phyloP scores from a whole-genome alignment of 2,329 filamentous ascomycete genomes.

The Fusarium longipes region DNA sequence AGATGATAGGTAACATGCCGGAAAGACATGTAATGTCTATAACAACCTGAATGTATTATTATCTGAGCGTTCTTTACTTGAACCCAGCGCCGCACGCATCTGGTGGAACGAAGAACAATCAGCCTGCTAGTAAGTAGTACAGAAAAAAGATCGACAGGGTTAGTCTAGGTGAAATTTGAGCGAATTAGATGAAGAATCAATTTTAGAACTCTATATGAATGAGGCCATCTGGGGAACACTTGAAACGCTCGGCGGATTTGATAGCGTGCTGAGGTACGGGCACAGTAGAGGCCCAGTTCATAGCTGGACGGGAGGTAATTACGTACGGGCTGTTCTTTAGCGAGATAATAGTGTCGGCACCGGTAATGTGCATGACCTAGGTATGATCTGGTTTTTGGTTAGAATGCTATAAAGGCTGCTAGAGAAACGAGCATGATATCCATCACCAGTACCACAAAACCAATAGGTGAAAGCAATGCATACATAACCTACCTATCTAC shows the following conservation, averaged over 20 bases:
- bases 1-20: slow-evolving; percentile 23
- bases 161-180: not conserved
- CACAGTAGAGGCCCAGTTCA: no score
- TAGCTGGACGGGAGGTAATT: no score
- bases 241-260: slow-evolving; percentile 42
- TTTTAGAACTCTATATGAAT: not conserved
- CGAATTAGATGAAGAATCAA: slow-evolving; percentile 13
- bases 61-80: not conserved
- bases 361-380: slow-evolving; percentile 1
- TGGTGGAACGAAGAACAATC: slow-evolving; percentile 26
- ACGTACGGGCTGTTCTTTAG: not conserved
- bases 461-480: not conserved
- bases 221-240: slow-evolving; percentile 22
- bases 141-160: not conserved
- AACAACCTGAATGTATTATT: not conserved
- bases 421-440: slow-evolving; percentile 6
- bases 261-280: slow-evolving; percentile 28
- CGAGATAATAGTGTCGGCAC: not conserved
- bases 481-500: no score
- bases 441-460: slow-evolving; percentile 6
- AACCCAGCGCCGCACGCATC: not conserved
- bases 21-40: slow-evolving; percentile 16
- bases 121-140: slow-evolving; percentile 2
- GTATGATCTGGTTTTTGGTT: not conserved
- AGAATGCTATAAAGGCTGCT: not conserved